Evolutionary conservation across 169 alveolate genomes (phyloP), one percentile per base, ranked within the genome.

Genomic region (Cryptosporidium muris): DNA sequence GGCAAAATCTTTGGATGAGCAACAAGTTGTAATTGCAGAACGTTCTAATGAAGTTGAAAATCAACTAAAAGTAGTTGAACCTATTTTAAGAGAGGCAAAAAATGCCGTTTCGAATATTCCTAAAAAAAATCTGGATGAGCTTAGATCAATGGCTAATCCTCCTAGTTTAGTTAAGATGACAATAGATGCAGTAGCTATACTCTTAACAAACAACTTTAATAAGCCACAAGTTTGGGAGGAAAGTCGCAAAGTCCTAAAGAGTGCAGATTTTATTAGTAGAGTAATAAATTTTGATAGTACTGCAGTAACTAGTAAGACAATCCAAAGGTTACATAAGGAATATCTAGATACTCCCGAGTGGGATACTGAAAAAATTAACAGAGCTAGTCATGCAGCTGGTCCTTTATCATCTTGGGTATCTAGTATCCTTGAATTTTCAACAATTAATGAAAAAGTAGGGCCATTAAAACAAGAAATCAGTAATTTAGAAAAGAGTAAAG

Each of bases 311-410:
- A 90, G 93, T n/a, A 89, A 82, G 51, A 94, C 96, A 4, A 93
- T 89, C 74, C 90, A 93, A 65, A 81, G 92, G 74, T 88, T 93
- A 53, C 89, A 89, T 63, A 81, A 91, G 38, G 92, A 94, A 63
- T 93, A 92, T 63, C 48, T 94, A 36, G 82, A 92, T 34, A 89
- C 93, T 11, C 92, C 93, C 38, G 98, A 95, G 53, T 98, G 99
- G 99, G 96, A 96, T 80, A 93, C 95, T 11, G 97, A 92, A 25
- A 90, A 92, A 81, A 97, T 98, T 45, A 90, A 90, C 89, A 93
- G 91, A 58, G 99, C 99, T 34, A 95, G 98, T 36, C 90, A 94
- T 88, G 99, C 99, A 4, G 99, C 99, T 5, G 99, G 99, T 7
- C 98, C 98, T n/a, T 74, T 97, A 63, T 98, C 98, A 2, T 91